Evolutionary conservation across 2,329 filamentous ascomycete genomes (phyloP).

Genomic region (Talaromyces rugulosus): DNA sequence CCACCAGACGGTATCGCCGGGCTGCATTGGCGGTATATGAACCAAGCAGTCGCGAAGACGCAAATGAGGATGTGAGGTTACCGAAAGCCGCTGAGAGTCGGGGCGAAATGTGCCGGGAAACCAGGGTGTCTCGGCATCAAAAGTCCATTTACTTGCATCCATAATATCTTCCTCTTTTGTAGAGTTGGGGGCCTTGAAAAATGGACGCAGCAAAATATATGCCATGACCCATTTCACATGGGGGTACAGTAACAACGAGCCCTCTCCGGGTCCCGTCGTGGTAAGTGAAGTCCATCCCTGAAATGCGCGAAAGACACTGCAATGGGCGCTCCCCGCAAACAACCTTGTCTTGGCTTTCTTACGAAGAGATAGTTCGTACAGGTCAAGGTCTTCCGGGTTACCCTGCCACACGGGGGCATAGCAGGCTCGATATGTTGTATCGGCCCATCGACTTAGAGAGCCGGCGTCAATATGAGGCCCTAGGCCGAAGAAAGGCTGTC

Average conservation of each 20-base stretch:
- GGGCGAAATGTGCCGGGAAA: slow-evolving; percentile 35
- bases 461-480: no score
- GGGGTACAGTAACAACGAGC: slow-evolving; percentile 36
- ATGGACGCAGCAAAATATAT: slow-evolving; percentile 35
- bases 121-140: slow-evolving; percentile 27
- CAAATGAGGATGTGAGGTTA: slow-evolving; percentile 36
- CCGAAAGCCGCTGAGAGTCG: slow-evolving; percentile 26
- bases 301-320: slow-evolving; percentile 33
- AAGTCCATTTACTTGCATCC: slow-evolving; percentile 36
- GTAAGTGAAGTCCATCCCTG: slow-evolving; percentile 44
- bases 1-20: slow-evolving; percentile 42
- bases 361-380: no score
- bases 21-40: slow-evolving; percentile 32
- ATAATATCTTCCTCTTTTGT: slow-evolving; percentile 23
- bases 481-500: no score
- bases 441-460: no score
- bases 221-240: slow-evolving; percentile 33
- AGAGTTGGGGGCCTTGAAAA: slow-evolving; percentile 33
- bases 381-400: no score
- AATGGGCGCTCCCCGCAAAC: no score
- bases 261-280: slow-evolving; percentile 28
- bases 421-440: no score
- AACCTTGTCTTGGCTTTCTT: no score
- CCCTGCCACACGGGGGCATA: no score
- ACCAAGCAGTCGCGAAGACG: slow-evolving; percentile 34